Base-by-base conservation (phyloP, 2,329 filamentous ascomycete species). In the Phaeosphaeria sp. region DNA sequence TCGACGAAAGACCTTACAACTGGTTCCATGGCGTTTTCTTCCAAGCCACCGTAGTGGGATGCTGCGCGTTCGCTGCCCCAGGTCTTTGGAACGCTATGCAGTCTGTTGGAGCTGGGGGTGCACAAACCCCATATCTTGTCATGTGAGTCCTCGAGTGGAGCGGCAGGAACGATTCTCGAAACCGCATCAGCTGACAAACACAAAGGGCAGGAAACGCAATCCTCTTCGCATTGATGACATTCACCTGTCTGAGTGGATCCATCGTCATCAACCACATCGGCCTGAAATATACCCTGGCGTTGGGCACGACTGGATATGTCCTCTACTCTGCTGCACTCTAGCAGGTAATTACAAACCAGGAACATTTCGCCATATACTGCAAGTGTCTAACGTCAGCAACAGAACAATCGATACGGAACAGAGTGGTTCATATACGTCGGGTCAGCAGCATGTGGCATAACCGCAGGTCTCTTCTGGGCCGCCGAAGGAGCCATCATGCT, bases 281-380 rank as follows among this genome's bases (percentile, higher is more conserved):
- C 11, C 20, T 56, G 11, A 30, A 43, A 15, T 66, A 71, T 59
- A 75, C 74, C 2, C 61, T 79, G 4, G 69, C 74, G 40, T 61
- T 79, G 11, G 77, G 77, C 2, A 71, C 74, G 0, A 55, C 70
- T 0, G 76, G 77, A 1, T 79, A 75, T 43, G 72, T 70, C 7
- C 47, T 79, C 2, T 79, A 77, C 55, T 74, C 74, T 1, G 76
- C 77, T 0, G 74, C 73, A 0, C 59, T 79, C n/a, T 78, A 79
- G 55, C 61, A 69, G 13, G 44, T 47, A 27, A 36, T 11, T 36
- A 9, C 30, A 36, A 5, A 36, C 11, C 30, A 36, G 3, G 44
- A 11, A 47, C 22, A 1, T 6, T 25, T 4, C 18, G 11, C 11
- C 17, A 47, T 24, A 17, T 13, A 33, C 13, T 49, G 17, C 8